These are phyloP conservation scores for Funneliformis mosseae DNA, from an alignment of 192 early-diverging fungal species.

Conservation along the genomic window DNA sequence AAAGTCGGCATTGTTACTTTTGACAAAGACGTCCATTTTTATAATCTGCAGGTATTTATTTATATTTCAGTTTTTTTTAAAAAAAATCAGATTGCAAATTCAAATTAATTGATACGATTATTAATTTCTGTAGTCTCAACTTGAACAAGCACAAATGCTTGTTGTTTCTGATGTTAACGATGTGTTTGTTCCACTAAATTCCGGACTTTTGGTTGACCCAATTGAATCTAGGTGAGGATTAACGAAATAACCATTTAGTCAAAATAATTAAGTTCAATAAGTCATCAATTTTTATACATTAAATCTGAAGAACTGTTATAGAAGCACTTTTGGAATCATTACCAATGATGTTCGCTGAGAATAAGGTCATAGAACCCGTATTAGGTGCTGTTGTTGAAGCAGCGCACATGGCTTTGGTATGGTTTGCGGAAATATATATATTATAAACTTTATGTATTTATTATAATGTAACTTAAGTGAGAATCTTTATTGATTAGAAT, in stretches of 20 bases:
- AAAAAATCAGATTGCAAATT: neutral
- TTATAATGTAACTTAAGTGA: neutral
- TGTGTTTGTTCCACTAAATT: constrained; percentile 91
- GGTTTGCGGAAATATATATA: constrained; percentile 10
- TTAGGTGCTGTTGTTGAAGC: constrained; percentile 83
- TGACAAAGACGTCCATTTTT: constrained; percentile 92
- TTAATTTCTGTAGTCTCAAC: constrained; percentile 50
- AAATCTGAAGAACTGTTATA: constrained; percentile 62
- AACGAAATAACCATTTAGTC: neutral
- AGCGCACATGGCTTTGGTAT: constrained; percentile 70
- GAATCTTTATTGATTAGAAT: constrained; percentile 45
- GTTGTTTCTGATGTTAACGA: constrained; percentile 90
- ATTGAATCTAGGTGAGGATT: constrained; percentile 63
- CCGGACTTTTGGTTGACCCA: constrained; percentile 91
- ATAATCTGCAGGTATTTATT: constrained; percentile 77
- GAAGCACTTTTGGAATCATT: constrained; percentile 80
- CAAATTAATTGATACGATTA: neutral
- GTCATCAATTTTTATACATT: constrained; percentile 3
- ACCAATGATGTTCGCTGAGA: constrained; percentile 81
- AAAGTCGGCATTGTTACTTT: constrained; percentile 89
- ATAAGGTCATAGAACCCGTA: constrained; percentile 70
- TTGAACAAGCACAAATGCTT: constrained; percentile 94
- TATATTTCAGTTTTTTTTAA: neutral
- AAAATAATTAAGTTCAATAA: constrained; percentile 29
- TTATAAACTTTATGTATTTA: constrained; percentile 3